Base-by-base conservation (phyloP, 2,329 filamentous ascomycete genomes). In the Thelonectria olida region DNA sequence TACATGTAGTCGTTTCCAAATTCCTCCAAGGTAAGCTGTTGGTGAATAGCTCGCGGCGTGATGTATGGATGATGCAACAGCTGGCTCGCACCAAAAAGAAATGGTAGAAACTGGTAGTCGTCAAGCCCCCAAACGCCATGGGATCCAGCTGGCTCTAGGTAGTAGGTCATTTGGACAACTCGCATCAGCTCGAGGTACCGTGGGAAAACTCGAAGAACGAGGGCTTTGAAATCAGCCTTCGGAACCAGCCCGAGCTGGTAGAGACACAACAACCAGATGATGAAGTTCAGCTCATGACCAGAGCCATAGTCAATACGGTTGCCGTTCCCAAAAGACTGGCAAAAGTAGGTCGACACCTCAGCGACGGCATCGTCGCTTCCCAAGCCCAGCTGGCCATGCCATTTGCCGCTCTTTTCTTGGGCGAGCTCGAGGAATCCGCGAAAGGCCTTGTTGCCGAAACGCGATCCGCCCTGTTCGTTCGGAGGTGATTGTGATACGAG, bases 61-160 rank as follows among this genome's bases (percentile, higher is more conserved):
- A 91, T 92, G 76, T 85, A 97, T 41, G 83, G 91, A 74, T 99
- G 96, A 65, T 92, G 88, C 15, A 96, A 82, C 17, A 97, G 85
- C 78, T 99, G 96, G 22, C 93, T 90, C 34, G 96, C 93, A 19
- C 96, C 96, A 66, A 98, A 96, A 12, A 99, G 86, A 75, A 98
- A 99, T 0, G 96, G 96, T 1, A 97, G 81, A 79, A 99, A 99
- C 68, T 96, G 94, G 79, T 99, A 97, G 76, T 99, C 96, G 72
- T 99, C 96, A 2, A 99, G 82, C 17, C 96, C 96, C 96, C 96
- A 99, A 22, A 99, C 96, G 39, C 96, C 96, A 75, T 99, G 96
- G 1, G 95, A 97, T 13, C 96, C 96, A 0, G 96, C 96, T 2
- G 96, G 96, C 73, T 99, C 96, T 51, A 99, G 89, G 73, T 99